Conservation (phyloP, 1,284 basidiomycete species). For the Tylopilus sp. region DNA sequence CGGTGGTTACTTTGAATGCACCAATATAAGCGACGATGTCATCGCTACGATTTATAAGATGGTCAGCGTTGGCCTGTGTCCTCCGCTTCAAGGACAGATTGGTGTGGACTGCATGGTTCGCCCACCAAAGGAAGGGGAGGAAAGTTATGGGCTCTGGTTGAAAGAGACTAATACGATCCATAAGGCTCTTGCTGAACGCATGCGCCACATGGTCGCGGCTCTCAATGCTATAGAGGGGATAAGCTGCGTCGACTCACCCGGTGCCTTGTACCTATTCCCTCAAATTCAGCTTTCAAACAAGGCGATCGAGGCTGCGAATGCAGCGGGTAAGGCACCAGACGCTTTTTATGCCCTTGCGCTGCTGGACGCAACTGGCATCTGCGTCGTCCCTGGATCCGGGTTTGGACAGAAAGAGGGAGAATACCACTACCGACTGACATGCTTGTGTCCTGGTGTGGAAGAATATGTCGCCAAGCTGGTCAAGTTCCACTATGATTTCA, state of each 20-base stretch:
- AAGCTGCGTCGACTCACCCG: slow-evolving; percentile 84
- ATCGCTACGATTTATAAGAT: slow-evolving; percentile 92
- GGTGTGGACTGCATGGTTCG: slow-evolving; percentile 89
- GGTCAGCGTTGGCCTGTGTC: slow-evolving; percentile 85
- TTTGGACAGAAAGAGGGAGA: slow-evolving; percentile 89
- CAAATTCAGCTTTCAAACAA: slow-evolving; percentile 65
- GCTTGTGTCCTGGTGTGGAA: slow-evolving; percentile 85
- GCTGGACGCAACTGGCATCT: slow-evolving; percentile 88
- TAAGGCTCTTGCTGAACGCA: slow-evolving; percentile 68
- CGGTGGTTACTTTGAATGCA: slow-evolving; percentile 91
- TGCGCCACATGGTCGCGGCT: slow-evolving; percentile 66
- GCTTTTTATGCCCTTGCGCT: slow-evolving; percentile 83
- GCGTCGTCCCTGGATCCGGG: slow-evolving; percentile 87
- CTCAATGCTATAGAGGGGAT: slow-evolving; percentile 79
- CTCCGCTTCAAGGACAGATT: slow-evolving; percentile 85
- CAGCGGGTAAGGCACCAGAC: slow-evolving; percentile 77
- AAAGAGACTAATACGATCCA: slow-evolving; percentile 80
- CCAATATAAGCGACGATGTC: slow-evolving; percentile 75
- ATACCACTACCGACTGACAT: slow-evolving; percentile 85
- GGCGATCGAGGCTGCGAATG: slow-evolving; percentile 70
- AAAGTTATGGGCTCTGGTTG: slow-evolving; percentile 76
- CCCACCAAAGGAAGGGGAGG: slow-evolving; percentile 73
- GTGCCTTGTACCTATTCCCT: slow-evolving; percentile 88
- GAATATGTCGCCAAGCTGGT: slow-evolving; percentile 86
- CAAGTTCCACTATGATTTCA: slow-evolving; percentile 77